Evolutionary conservation across 768 basidiomycete genomes (phyloP).

Genomic region (Psilocybe azurescens): DNA sequence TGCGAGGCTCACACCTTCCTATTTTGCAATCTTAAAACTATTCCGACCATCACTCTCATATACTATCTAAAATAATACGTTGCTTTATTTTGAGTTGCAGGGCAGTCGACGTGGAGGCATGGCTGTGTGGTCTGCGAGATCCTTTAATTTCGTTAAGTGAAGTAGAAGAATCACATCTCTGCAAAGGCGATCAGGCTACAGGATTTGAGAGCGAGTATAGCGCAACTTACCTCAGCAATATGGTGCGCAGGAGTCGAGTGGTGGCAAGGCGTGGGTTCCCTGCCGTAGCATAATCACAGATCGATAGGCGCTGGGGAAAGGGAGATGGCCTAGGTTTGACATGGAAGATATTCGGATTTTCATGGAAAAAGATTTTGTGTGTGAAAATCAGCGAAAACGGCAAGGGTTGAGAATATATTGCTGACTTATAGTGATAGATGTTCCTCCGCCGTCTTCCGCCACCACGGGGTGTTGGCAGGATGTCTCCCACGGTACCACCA

Average conservation of each 20-base stretch:
- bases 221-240: not conserved
- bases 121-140: not conserved
- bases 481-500: not conserved
- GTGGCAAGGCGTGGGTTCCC: too few relatives aligned
- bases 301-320: too few relatives aligned
- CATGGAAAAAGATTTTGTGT: too few relatives aligned
- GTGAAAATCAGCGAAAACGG: too few relatives aligned
- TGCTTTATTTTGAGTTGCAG: not conserved
- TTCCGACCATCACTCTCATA: not conserved
- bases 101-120: not conserved
- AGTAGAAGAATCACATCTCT: not conserved
- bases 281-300: too few relatives aligned
- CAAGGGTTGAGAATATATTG: too few relatives aligned
- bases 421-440: too few relatives aligned
- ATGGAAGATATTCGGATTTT: too few relatives aligned
- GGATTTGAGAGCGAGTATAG: not conserved
- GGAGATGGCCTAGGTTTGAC: too few relatives aligned
- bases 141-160: not conserved
- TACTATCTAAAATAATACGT: not conserved
- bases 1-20: too few relatives aligned
- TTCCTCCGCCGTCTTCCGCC: too few relatives aligned
- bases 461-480: not conserved
- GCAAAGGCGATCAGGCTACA: not conserved
- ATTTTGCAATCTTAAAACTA: not conserved
- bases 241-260: too few relatives aligned